phyloP scores from a whole-genome alignment of 768 basidiomycete genomes.

The Xanthoconium stramineum region DNA sequence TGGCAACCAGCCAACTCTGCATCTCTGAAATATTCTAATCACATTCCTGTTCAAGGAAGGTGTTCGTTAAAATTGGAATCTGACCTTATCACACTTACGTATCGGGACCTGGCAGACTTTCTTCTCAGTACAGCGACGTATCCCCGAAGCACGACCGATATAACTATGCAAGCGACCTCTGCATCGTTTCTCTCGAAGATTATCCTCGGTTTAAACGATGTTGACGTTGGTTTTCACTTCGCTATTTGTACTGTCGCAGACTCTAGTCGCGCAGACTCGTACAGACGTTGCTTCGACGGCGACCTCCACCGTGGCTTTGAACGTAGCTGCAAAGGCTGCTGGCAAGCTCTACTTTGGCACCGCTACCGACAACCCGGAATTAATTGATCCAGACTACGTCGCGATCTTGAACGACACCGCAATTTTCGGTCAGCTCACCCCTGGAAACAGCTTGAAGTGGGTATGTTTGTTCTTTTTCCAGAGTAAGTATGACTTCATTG shows the following conservation, averaged over 20 bases:
- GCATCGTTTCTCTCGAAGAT: background rate
- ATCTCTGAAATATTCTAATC: too few species aligned
- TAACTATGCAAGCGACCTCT: background rate
- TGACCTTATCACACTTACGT: too few species aligned
- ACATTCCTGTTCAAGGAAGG: too few species aligned
- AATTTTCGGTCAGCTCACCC: constrained; percentile 22
- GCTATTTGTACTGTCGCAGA: constrained; percentile 6
- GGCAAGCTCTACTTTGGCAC: constrained; percentile 48
- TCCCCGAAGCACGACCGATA: background rate
- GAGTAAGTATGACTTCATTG: background rate
- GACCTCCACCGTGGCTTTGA: constrained; percentile 18
- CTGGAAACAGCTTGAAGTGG: constrained; percentile 21
- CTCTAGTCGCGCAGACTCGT: background rate
- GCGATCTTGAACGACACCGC: constrained; percentile 5
- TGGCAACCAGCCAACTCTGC: too few species aligned
- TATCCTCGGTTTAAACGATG: background rate
- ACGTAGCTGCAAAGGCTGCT: constrained; percentile 37
- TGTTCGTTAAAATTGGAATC: too few species aligned
- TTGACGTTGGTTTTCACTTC: constrained; percentile 1
- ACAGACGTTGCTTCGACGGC: background rate
- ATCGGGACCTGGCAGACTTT: background rate
- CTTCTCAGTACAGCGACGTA: background rate
- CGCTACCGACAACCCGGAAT: constrained; percentile 46
- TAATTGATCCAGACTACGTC: constrained; percentile 31
- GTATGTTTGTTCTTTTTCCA: constrained; percentile 4